Evolutionary conservation across 2,329 filamentous ascomycete genomes (phyloP), one percentile per base, ranked within the genome.

Genomic region (Tolypocladium paradoxum): DNA sequence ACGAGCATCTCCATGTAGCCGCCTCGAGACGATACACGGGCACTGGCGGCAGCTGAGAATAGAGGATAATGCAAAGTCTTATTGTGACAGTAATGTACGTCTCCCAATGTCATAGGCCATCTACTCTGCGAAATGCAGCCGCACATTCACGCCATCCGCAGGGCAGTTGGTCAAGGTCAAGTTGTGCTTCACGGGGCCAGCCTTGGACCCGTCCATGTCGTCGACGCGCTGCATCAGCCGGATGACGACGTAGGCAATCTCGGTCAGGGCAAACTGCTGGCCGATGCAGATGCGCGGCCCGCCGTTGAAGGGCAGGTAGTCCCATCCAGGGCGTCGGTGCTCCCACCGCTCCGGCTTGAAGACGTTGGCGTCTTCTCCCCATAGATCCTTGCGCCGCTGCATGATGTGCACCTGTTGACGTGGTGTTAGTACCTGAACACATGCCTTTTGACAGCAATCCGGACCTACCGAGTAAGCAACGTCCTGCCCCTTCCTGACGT

Each of bases 401-500:
- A 73, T 71, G 16, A 65, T 54, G 47, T 56, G 54, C 9, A 60
- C 58, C 59, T 61, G 31, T n/a, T n/a, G n/a, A n/a, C n/a, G n/a
- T n/a, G n/a, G n/a, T n/a, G n/a, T n/a, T n/a, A n/a, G n/a, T n/a
- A n/a, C n/a, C n/a, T n/a, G n/a, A n/a, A n/a, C n/a, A n/a, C n/a
- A n/a, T n/a, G n/a, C n/a, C n/a, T n/a, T n/a, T n/a, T n/a, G n/a
- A n/a, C n/a, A n/a, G n/a, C n/a, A n/a, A n/a, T n/a, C n/a, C n/a
- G n/a, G n/a, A n/a, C n/a, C n/a, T n/a, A n/a, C 59, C 40, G 57
- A 56, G 60, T 74, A 77, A 6, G 60, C 65, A 35, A 78, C 68
- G 4, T 68, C 62, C 11, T 72, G 68, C 11, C 77, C 76, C 55
- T 75, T 75, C 14, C 62, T 64, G 3, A 82, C 68, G 56, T 76